Evolutionary conservation across 805 yeast genomes (phyloP), one percentile per base, ranked within the genome.

Genomic region (Ogataea dorogensis): DNA sequence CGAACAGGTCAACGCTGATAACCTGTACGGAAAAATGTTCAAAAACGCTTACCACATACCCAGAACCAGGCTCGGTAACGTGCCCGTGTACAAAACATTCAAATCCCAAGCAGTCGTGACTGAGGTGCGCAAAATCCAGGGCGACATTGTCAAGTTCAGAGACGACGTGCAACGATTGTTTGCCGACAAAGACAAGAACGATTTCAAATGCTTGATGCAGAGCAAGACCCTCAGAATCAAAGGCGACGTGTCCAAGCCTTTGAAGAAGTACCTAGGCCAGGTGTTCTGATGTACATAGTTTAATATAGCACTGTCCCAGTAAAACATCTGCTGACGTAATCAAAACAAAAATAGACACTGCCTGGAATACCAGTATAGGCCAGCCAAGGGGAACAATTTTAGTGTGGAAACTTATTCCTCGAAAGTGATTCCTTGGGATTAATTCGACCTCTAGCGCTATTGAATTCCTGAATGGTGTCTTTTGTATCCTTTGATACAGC

Each of bases 11-110:
- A 35, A 46, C 6, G 38, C 44, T 3, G 45, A 51, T 5, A 53
- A 59, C 21, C 40, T 59, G n/a, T 42, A 44, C 16, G 47, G 48
- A 6, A 44, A 65, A 61, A 23, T 69, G 57, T 41, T 70, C 65
- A 31, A 42, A 36, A 54, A 63, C 5, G 59, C 62, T 29, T 75
- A 75, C 49, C 54, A 49, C 50, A 53, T 75, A 20, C 45, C 60
- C 15, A 77, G 82, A 56, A 70, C 86, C 6, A 61, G 71, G 11
- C 68, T 64, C 30, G 87, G 91, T 4, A 78, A 82, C 54, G 67
- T 88, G 55, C 96, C 96, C n/a, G 84, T 87, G 1, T 87, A 87
- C 63, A 68, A 73, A 35, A 86, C 83, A 44, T 59, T 69, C 44
- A 85, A 79, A 55, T 75, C 77, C 42, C 79, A 77, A 42, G 66